Conservation (phyloP, 176 grass and related monocot genomes). For the Rhipidocladum racemiflorum region DNA sequence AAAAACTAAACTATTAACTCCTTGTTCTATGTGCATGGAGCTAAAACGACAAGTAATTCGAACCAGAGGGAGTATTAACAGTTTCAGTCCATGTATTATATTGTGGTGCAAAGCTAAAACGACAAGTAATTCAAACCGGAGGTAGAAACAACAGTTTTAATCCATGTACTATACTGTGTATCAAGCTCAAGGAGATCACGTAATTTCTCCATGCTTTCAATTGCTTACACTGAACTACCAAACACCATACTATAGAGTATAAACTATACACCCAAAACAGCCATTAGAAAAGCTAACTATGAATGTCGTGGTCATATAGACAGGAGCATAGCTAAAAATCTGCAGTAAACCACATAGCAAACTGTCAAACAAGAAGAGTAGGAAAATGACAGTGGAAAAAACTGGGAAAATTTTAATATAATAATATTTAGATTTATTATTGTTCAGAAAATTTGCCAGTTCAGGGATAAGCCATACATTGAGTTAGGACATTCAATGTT, state of each 20-base stretch:
- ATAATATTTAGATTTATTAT: background rate
- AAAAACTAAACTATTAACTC: background rate
- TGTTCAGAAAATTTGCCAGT: background rate
- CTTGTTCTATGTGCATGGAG: conserved; percentile 13
- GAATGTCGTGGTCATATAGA: background rate
- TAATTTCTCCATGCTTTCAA: background rate
- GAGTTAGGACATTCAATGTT: background rate
- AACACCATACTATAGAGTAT: background rate
- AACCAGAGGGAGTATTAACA: background rate
- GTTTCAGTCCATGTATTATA: background rate
- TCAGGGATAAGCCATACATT: background rate
- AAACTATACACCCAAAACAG: background rate
- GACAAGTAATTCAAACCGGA: background rate
- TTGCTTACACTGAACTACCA: background rate
- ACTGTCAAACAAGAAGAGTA: conserved; percentile 5
- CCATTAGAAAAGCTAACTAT: background rate
- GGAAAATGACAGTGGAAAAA: background rate
- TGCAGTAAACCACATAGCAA: background rate
- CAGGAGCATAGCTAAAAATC: background rate
- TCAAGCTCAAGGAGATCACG: background rate
- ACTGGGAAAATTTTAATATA: background rate
- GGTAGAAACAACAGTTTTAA: background rate
- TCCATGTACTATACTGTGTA: background rate
- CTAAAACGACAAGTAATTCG: background rate
- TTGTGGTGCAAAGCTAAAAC: background rate